Percentiles rank a stretch among this genome's conserved stretches.
These are phyloP conservation scores for Pseudogymnoascus sp. DNA, from an alignment of 2,329 filamentous ascomycete genomes.

Conservation along the genomic window DNA sequence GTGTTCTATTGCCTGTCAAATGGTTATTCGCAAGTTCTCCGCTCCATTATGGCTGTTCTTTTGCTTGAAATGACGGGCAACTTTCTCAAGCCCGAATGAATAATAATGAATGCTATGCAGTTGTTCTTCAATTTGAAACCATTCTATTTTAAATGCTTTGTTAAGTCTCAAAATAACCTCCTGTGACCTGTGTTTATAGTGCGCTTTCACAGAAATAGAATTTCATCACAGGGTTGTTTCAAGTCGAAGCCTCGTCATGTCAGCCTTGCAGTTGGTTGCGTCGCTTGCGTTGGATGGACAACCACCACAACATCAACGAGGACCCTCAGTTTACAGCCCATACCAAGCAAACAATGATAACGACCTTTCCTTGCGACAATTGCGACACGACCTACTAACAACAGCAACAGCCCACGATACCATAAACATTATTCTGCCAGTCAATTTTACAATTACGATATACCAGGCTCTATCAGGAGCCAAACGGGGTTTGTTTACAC, in stretches of 20 bases:
- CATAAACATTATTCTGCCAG: constrained; percentile 1
- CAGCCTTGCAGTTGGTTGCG: constrained; percentile 2
- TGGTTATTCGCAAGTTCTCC: not conserved
- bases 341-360: constrained; percentile 8
- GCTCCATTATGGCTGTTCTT: not conserved
- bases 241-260: not conserved
- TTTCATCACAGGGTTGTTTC: not conserved
- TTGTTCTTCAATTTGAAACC: not conserved
- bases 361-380: constrained; percentile 8
- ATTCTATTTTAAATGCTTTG: not conserved
- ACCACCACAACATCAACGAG: constrained; percentile 8
- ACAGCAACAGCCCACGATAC: not conserved
- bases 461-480: not conserved
- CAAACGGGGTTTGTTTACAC: constrained; percentile 1
- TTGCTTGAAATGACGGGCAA: not conserved
- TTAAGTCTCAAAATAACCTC: not conserved
- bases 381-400: constrained; percentile 7
- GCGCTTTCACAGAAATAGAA: not conserved
- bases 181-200: not conserved
- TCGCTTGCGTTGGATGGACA: constrained; percentile 7
- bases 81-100: not conserved
- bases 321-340: constrained; percentile 9
- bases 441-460: not conserved
- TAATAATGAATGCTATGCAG: not conserved
- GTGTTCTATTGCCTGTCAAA: not conserved